Conservation (phyloP, 306 rosid genomes). For the Vachellia collinsii region DNA sequence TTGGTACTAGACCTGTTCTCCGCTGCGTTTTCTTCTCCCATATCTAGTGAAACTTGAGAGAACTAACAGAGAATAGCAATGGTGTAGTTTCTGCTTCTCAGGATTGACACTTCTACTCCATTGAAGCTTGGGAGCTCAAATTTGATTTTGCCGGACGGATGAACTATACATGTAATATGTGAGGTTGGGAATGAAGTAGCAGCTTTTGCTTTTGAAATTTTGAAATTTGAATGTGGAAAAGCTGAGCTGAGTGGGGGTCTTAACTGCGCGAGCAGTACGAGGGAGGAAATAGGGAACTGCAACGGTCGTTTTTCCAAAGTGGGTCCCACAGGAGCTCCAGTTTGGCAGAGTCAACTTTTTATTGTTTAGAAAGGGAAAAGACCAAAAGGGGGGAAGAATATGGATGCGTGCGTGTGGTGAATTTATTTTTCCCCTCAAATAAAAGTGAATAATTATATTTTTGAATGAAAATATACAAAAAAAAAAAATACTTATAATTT, state of each 20-base stretch:
- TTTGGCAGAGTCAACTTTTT: not conserved
- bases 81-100: slow-evolving; percentile 4
- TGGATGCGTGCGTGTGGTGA: not conserved
- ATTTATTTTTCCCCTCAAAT: not conserved
- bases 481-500: too few species aligned
- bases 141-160: not conserved
- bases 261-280: slow-evolving; percentile 40
- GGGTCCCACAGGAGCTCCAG: slow-evolving; percentile 19
- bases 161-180: slow-evolving; percentile 1
- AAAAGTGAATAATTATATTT: too few species aligned
- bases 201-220: slow-evolving; percentile 65
- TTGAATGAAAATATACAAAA: too few species aligned
- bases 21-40: slow-evolving; percentile 86
- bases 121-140: not conserved
- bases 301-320: slow-evolving; percentile 54
- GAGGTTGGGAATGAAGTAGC: slow-evolving; percentile 36
- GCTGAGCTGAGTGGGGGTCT: not conserved
- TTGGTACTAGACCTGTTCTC: slow-evolving; percentile 66
- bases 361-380: not conserved
- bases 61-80: not conserved
- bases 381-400: not conserved
- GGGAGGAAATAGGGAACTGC: slow-evolving; percentile 36
- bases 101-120: not conserved
- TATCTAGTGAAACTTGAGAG: slow-evolving; percentile 30
- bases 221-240: slow-evolving; percentile 69